Evolutionary conservation across 2,329 filamentous ascomycete genomes (phyloP).

Genomic region (Ophiostoma triangulosporum): DNA sequence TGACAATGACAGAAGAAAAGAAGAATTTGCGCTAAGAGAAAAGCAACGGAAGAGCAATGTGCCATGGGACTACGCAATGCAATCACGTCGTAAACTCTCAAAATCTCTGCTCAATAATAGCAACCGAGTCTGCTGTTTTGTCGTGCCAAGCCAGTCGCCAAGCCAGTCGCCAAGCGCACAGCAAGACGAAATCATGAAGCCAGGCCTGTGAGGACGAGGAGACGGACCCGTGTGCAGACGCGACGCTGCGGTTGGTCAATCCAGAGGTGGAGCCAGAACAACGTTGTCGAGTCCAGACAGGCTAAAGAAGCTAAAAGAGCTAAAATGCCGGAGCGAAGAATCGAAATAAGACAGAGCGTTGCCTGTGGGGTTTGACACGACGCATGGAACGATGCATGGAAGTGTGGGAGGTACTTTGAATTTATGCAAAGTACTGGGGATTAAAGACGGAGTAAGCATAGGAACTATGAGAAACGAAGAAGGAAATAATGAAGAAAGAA

Average conservation of each 20-base stretch:
- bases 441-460: neutral
- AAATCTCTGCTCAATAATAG: neutral
- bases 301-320: neutral
- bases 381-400: neutral
- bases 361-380: neutral
- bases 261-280: neutral
- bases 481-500: neutral
- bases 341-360: neutral
- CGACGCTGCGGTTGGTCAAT: conserved; percentile 5
- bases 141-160: conserved; percentile 7
- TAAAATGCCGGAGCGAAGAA: neutral
- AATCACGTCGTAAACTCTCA: too few species aligned
- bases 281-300: neutral
- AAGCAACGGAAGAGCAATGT: too few species aligned
- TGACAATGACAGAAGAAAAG: too few species aligned
- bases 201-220: neutral
- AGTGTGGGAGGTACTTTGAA: neutral
- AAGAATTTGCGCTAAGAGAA: too few species aligned
- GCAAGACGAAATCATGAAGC: neutral
- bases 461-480: neutral
- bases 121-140: conserved; percentile 3
- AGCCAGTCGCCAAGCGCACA: neutral
- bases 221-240: conserved; percentile 7
- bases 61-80: too few species aligned
- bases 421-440: neutral